A percentile compares a stretch with the other conserved stretches of the same genome.
phyloP scores from a whole-genome alignment of 805 yeast genomes.

The Myxozyma sirexii region DNA sequence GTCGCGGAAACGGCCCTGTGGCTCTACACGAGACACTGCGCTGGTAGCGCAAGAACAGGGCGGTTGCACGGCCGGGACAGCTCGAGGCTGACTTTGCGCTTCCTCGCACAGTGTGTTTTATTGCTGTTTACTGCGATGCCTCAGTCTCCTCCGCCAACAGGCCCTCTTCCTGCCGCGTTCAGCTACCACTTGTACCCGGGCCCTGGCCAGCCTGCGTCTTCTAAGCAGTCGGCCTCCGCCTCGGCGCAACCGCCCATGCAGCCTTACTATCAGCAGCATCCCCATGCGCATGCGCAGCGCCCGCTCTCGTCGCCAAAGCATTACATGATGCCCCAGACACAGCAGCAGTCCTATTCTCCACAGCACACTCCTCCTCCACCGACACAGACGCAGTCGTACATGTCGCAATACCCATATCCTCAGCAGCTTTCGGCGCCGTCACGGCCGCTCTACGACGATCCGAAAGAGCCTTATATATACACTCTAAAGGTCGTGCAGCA shows the following conservation, averaged over 20 bases:
- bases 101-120: not conserved
- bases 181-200: conserved; percentile 5
- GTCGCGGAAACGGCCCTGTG: too few species aligned
- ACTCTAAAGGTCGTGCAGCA: conserved; percentile 47
- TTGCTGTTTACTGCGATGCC: not conserved
- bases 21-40: too few species aligned
- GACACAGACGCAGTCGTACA: conserved; percentile 1
- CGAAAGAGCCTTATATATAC: conserved; percentile 31
- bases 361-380: conserved; percentile 6
- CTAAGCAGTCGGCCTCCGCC: not conserved
- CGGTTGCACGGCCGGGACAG: too few species aligned
- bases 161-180: not conserved
- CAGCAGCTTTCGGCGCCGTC: not conserved
- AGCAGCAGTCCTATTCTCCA: conserved; percentile 5
- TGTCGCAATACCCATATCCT: conserved; percentile 4
- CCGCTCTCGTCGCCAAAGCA: conserved; percentile 11
- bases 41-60: too few species aligned
- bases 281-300: conserved; percentile 9
- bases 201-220: not conserved
- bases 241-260: conserved; percentile 3
- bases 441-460: conserved; percentile 17
- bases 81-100: too few species aligned
- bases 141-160: conserved; percentile 2
- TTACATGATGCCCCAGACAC: conserved; percentile 1
- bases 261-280: conserved; percentile 8